These are phyloP conservation scores for Suillus bovinus DNA, from an alignment of 768 basidiomycete species.

Conservation along the genomic window DNA sequence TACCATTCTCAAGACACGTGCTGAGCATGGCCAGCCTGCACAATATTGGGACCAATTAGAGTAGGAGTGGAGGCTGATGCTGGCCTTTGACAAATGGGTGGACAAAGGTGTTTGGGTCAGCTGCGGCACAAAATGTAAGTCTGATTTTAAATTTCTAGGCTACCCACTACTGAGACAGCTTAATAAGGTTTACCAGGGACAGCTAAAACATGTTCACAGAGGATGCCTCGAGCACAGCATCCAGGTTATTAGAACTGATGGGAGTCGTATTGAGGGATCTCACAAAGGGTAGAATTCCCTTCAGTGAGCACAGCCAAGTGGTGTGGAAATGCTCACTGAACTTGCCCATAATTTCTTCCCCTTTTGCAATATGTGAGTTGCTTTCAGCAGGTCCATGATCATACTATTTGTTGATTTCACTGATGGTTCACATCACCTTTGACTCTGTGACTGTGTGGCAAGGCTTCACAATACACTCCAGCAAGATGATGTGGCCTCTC, in stretches of 20 bases:
- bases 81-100: background rate
- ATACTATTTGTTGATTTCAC: slow-evolving; percentile 15
- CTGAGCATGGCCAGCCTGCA: too few species aligned
- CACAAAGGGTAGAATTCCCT: slow-evolving; percentile 32
- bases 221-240: slow-evolving; percentile 25
- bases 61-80: too few species aligned
- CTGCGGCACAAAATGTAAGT: background rate
- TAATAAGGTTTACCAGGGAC: slow-evolving; percentile 25
- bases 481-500: too few species aligned
- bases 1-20: slow-evolving; percentile 11
- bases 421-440: slow-evolving; percentile 27
- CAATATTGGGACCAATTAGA: too few species aligned
- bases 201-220: slow-evolving; percentile 28
- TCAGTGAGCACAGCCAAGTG: slow-evolving; percentile 21
- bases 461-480: slow-evolving; percentile 16
- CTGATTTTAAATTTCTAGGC: too few species aligned
- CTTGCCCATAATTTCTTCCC: slow-evolving; percentile 26
- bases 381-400: background rate
- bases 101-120: background rate
- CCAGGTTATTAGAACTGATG: slow-evolving; percentile 24
- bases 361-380: slow-evolving; percentile 20
- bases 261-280: slow-evolving; percentile 30
- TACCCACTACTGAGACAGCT: background rate
- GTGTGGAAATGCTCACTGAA: slow-evolving; percentile 18
- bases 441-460: slow-evolving; percentile 19